Evolutionary conservation across 1,284 basidiomycete species (phyloP).

Genomic region (Cutaneotrichosporon daszewskae): DNA sequence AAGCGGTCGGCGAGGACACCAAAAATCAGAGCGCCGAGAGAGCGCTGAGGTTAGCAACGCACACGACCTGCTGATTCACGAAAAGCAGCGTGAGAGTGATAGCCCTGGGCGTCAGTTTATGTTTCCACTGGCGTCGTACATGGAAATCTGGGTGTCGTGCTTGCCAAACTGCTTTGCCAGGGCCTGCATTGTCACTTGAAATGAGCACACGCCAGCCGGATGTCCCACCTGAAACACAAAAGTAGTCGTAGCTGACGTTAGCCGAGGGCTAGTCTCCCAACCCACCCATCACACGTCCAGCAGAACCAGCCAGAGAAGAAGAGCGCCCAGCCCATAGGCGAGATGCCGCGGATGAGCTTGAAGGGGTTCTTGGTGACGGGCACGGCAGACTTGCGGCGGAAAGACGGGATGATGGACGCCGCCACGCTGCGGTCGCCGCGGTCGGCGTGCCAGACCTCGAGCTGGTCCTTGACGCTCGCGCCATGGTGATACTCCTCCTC

Average conservation of each 20-base stretch:
- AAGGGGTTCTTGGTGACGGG: constrained; percentile 42
- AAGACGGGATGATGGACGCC: neutral
- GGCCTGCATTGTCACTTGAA: constrained; percentile 9
- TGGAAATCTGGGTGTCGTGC: constrained; percentile 45
- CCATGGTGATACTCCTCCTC: neutral
- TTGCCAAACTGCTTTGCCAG: constrained; percentile 16
- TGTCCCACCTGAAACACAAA: no score
- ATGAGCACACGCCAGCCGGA: no score
- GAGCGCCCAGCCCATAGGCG: constrained; percentile 51
- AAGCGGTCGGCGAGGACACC: constrained; percentile 70
- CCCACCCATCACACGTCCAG: constrained; percentile 51
- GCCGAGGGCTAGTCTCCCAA: neutral
- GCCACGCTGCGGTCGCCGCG: constrained; percentile 15
- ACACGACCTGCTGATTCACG: no score
- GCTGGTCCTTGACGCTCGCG: constrained; percentile 22
- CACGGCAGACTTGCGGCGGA: neutral
- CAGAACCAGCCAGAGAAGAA: constrained; percentile 57
- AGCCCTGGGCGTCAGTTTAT: no score
- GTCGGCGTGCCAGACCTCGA: constrained; percentile 35
- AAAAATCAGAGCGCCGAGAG: constrained; percentile 79
- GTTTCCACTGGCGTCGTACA: no score
- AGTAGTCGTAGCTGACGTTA: neutral
- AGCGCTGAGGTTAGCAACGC: no score
- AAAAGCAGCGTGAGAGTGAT: constrained; percentile 92
- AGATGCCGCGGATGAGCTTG: constrained; percentile 43